Evolutionary conservation across 805 yeast genomes (phyloP).

Genomic region (Priceomyces carsonii): DNA sequence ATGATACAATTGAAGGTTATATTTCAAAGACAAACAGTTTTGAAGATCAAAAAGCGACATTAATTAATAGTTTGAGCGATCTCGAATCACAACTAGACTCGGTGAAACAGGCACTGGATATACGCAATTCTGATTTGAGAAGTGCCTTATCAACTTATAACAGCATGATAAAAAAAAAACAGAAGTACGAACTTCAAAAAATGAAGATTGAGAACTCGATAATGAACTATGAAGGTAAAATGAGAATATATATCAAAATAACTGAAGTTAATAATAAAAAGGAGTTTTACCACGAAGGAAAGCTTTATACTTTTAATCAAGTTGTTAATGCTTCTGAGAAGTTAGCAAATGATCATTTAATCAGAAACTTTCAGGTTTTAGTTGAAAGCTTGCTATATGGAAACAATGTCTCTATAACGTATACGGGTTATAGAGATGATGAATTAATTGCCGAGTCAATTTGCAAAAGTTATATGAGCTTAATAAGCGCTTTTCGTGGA

Average conservation of each 20-base stretch:
- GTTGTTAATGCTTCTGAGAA: constrained; percentile 6
- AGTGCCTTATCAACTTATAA: constrained; percentile 18
- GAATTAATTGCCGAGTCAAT: constrained; percentile 10
- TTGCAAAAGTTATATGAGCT: constrained; percentile 8
- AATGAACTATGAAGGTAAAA: constrained; percentile 27
- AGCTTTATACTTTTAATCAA: constrained; percentile 19
- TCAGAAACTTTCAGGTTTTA: constrained; percentile 22
- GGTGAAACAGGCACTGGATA: constrained; percentile 17
- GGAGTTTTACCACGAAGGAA: constrained; percentile 6
- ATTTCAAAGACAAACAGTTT: constrained; percentile 20
- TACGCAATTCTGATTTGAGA: constrained; percentile 19
- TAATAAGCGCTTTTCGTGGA: constrained; percentile 7
- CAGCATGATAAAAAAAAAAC: constrained; percentile 23
- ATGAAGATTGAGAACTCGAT: constrained; percentile 53
- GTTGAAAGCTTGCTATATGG: constrained; percentile 18
- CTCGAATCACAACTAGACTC: constrained; percentile 18
- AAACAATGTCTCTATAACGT: constrained; percentile 18
- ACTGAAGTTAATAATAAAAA: constrained; percentile 3
- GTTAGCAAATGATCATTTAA: constrained; percentile 10
- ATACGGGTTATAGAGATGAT: constrained; percentile 15
- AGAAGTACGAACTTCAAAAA: constrained; percentile 37
- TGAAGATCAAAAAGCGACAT: constrained; percentile 13
- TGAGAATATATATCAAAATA: constrained; percentile 24
- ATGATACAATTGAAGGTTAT: constrained; percentile 9
- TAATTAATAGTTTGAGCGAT: constrained; percentile 19